A percentile compares a stretch with the other conserved stretches of the same genome.
Conservation (phyloP, 305 asterid species). For the Solanum hybrid region DNA sequence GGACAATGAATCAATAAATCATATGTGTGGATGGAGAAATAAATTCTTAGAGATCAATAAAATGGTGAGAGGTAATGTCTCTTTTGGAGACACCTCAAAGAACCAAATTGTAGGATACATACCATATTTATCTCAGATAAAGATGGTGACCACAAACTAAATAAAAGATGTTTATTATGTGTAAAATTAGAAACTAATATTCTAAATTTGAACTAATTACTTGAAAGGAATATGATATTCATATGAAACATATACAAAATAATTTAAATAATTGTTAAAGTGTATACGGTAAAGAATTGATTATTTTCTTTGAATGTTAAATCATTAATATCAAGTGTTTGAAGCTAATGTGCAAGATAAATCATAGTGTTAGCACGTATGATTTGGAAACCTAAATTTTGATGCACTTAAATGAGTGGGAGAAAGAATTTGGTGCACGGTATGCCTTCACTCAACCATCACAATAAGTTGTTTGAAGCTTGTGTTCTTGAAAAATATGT, state of each 20-base stretch:
- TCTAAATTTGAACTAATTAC: neutral
- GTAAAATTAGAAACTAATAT: neutral
- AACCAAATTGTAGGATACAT: neutral
- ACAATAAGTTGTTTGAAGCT: neutral
- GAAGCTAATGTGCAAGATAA: neutral
- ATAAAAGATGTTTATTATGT: neutral
- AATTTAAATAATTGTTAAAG: neutral
- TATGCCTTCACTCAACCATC: neutral
- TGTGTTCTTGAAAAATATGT: neutral
- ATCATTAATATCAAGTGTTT: neutral
- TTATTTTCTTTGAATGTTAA: neutral
- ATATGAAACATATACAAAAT: neutral
- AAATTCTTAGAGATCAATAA: neutral
- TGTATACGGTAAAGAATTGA: neutral
- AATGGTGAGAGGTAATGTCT: neutral
- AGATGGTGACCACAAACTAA: neutral
- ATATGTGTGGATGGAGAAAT: neutral
- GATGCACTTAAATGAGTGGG: neutral
- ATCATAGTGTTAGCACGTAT: neutral
- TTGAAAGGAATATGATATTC: neutral
- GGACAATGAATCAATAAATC: neutral
- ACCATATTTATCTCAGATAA: neutral
- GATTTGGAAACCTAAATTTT: neutral
- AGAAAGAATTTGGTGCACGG: neutral
- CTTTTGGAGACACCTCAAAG: neutral